Evolutionary conservation across 306 rosid genomes (phyloP).

Genomic region (Erythrophleum fordii): DNA sequence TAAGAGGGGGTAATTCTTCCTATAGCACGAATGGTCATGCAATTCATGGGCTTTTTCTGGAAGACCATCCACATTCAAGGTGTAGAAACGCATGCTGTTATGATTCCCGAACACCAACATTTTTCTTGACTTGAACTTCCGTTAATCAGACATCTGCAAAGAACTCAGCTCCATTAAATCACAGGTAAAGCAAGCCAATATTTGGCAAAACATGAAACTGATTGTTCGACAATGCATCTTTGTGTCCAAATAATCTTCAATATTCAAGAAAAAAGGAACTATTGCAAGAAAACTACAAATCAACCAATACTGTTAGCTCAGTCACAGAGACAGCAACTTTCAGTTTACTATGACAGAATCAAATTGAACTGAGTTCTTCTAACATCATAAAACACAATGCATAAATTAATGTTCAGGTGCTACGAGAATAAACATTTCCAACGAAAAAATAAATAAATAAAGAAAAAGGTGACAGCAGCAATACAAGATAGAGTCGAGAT

Average conservation of each 20-base stretch:
- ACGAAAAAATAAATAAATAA: neutral
- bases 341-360: neutral
- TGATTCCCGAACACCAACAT: slow-evolving; percentile 24
- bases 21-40: slow-evolving; percentile 23
- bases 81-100: slow-evolving; percentile 11
- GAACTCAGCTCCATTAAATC: slow-evolving; percentile 24
- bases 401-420: neutral
- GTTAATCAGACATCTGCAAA: slow-evolving; percentile 70
- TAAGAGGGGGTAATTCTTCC: slow-evolving; percentile 30
- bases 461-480: neutral
- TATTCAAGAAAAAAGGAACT: neutral
- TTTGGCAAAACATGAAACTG: neutral
- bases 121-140: slow-evolving; percentile 25
- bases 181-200: slow-evolving; percentile 1
- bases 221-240: neutral
- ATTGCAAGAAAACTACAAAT: neutral
- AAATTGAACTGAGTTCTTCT: neutral
- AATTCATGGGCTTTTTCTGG: slow-evolving; percentile 35
- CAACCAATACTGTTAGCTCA: neutral
- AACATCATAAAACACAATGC: slow-evolving; percentile 4
- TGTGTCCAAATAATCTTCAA: neutral
- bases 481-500: too few relatives aligned
- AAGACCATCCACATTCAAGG: slow-evolving; percentile 40
- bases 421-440: neutral
- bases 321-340: neutral